A percentile compares a stretch with the other conserved stretches of the same genome.
These are phyloP conservation scores for Irpex sp. DNA, from an alignment of 1,284 basidiomycete species.

Conservation along the genomic window DNA sequence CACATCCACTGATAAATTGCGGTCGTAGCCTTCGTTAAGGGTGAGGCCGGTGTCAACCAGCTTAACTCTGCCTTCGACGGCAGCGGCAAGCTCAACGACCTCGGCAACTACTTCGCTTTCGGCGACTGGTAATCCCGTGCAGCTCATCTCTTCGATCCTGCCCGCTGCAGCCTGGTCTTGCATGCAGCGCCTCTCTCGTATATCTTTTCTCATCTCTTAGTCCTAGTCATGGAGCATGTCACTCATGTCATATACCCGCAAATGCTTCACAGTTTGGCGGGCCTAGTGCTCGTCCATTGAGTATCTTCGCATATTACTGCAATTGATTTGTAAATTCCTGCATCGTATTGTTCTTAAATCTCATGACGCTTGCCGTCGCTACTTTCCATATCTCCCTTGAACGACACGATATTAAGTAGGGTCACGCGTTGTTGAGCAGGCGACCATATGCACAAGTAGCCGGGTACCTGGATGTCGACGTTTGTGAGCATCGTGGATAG, in stretches of 20 bases:
- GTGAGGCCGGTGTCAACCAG: constrained; percentile 68
- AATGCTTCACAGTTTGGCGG: background rate
- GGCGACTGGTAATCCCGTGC: constrained; percentile 18
- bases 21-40: constrained; percentile 54
- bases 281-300: background rate
- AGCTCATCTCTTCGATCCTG: background rate
- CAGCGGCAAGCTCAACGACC: constrained; percentile 39
- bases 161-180: background rate
- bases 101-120: constrained; percentile 39
- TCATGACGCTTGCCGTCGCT: background rate
- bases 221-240: background rate
- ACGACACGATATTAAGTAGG: background rate
- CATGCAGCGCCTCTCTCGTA: background rate
- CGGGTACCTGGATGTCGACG: background rate
- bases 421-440: too few species aligned
- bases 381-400: background rate
- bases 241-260: constrained; percentile 1
- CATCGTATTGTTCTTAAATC: background rate
- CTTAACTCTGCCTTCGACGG: constrained; percentile 52
- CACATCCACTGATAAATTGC: background rate
- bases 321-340: background rate
- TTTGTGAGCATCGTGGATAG: background rate
- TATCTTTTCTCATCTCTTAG: background rate
- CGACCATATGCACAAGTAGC: background rate
- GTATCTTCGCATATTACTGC: background rate